Conservation (phyloP, 2,329 filamentous ascomycete genomes). For the Aureobasidium pullulans region DNA sequence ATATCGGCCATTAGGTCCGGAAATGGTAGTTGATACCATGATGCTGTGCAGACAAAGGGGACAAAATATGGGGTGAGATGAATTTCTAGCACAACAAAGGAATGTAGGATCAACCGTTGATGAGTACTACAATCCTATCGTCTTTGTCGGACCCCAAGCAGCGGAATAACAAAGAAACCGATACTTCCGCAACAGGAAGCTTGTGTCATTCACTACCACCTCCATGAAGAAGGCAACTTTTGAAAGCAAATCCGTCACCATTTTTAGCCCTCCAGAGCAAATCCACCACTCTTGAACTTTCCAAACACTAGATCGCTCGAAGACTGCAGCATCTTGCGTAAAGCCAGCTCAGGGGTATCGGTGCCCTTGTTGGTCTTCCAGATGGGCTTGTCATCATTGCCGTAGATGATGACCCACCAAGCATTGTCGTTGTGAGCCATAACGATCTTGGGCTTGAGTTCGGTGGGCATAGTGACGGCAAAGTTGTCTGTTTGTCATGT, state of each 20-base stretch:
- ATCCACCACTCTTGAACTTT: neutral
- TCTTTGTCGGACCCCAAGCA: no score
- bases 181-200: no score
- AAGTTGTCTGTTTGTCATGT: neutral
- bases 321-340: neutral
- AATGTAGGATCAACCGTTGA: no score
- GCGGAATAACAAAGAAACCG: no score
- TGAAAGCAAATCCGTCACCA: neutral
- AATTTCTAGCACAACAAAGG: no score
- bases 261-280: neutral
- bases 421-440: neutral
- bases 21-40: no score
- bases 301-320: neutral
- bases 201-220: no score
- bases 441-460: neutral
- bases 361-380: neutral
- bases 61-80: no score
- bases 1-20: no score
- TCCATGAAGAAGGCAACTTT: no score
- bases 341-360: neutral
- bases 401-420: neutral
- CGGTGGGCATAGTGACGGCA: neutral
- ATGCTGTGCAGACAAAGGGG: no score
- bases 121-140: no score
- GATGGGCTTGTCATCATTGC: neutral